phyloP scores from a whole-genome alignment of 768 basidiomycete species.

The Gelatoporia subvermispora region DNA sequence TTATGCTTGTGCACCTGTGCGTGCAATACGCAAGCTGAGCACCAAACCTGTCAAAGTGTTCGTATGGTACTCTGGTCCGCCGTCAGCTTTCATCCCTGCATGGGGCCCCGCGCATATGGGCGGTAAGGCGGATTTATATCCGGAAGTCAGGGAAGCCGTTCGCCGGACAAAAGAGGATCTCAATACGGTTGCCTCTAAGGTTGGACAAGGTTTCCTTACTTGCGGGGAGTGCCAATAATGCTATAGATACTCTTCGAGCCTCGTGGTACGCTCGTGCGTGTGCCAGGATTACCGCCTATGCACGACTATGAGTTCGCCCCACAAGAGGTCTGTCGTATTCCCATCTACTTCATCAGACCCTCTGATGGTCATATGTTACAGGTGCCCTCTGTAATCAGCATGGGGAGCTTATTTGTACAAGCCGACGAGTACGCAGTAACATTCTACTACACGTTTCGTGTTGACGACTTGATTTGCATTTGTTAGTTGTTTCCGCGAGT shows the following conservation, averaged over 20 bases:
- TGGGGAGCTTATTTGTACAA: no score
- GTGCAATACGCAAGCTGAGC: slow-evolving; percentile 4
- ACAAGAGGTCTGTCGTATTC: slow-evolving; percentile 10
- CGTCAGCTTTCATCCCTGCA: not conserved
- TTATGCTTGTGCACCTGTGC: not conserved
- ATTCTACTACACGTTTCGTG: no score
- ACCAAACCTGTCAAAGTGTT: slow-evolving; percentile 7
- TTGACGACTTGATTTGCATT: no score
- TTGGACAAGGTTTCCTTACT: not conserved
- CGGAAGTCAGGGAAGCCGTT: slow-evolving; percentile 2
- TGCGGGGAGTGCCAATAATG: no score
- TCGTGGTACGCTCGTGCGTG: slow-evolving; percentile 7
- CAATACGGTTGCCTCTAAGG: slow-evolving; percentile 1
- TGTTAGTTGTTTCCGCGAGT: slow-evolving; percentile 4
- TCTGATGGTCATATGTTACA: no score
- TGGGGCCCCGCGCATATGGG: slow-evolving; percentile 10
- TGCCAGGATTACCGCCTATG: slow-evolving; percentile 18
- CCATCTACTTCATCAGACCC: no score
- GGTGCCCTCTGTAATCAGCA: no score
- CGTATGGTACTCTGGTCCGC: slow-evolving; percentile 6
- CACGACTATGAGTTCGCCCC: slow-evolving; percentile 18
- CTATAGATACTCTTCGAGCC: no score
- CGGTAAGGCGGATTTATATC: slow-evolving; percentile 4
- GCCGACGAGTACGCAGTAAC: no score
- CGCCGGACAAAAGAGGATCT: not conserved